Evolutionary conservation across 352 stramenopile genomes (phyloP), one percentile per base, ranked within the genome.

Genomic region (Phytopythium boreale): DNA sequence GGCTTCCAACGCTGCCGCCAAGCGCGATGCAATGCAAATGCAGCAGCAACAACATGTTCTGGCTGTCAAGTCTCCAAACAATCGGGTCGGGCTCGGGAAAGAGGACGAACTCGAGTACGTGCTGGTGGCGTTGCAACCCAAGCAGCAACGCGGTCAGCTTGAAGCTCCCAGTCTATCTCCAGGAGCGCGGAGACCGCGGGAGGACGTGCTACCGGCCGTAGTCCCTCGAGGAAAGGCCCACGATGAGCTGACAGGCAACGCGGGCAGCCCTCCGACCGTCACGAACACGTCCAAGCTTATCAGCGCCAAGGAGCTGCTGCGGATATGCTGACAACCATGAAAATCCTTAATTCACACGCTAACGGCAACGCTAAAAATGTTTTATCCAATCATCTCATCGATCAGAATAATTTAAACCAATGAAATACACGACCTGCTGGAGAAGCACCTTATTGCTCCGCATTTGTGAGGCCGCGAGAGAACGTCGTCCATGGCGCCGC

Each of bases 281-380:
- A 71, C 67, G 3, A 74, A 69, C 58, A 77, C 77, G 14, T 65
- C 71, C 34, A 87, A 84, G 64, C 60, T 72, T 59, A 76, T 87
- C 59, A 74, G 69, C 36, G 79, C 77, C 0, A 44, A 70, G 3
- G 77, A 82, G 58, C 63, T 88, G 27, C 65, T 84, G 24, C 62
- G 56, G 36, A 61, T 66, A 46, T 60, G 39, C 60, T 44, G 59
- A 39, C 53, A 17, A 36, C 11, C 39, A 43, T n/a, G 66, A 39
- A 43, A 36, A 34, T 15, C 22, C 52, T 24, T 66, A 50, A 50
- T 31, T 41, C 27, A 44, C 4, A 15, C 2, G 20, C 39, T 47
- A 70, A 62, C 50, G 59, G 59, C 69, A 68, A 43, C 29, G 2
- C 10, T 56, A 52, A 59, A 46, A 46, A 4, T 11, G 5, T 41